Conservation (phyloP, 192 early-diverging fungal species). For the Backusella parvicylindrica region DNA sequence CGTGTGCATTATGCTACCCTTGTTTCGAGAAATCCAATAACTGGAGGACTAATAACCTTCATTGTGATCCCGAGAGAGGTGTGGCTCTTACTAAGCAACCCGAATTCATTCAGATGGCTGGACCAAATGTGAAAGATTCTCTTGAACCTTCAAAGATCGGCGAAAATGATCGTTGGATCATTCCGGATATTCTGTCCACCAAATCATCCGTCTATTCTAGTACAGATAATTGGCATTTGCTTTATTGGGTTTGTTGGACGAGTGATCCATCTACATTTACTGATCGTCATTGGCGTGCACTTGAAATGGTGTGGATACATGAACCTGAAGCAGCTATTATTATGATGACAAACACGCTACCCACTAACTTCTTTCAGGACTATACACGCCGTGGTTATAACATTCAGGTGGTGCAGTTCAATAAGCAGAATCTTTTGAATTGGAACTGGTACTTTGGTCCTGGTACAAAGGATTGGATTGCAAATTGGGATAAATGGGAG, state of each 20-base stretch:
- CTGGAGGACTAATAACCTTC: slow-evolving; percentile 46
- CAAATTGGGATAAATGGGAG: slow-evolving; percentile 52
- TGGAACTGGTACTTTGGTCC: slow-evolving; percentile 56
- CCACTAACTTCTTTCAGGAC: slow-evolving; percentile 45
- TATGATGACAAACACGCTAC: slow-evolving; percentile 48
- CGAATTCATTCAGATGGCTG: slow-evolving; percentile 13
- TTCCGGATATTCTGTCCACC: slow-evolving; percentile 43
- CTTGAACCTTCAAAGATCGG: slow-evolving; percentile 16
- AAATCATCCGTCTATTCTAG: slow-evolving; percentile 51
- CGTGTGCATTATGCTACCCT: slow-evolving; percentile 56
- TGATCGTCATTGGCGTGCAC: slow-evolving; percentile 50
- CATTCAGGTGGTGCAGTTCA: slow-evolving; percentile 52
- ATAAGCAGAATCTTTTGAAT: slow-evolving; percentile 45
- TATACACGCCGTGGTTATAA: slow-evolving; percentile 52
- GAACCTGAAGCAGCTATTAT: slow-evolving; percentile 51
- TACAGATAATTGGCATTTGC: slow-evolving; percentile 50
- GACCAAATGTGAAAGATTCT: slow-evolving; percentile 19
- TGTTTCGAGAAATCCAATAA: slow-evolving; percentile 45
- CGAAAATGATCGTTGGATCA: slow-evolving; percentile 53
- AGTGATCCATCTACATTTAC: slow-evolving; percentile 49
- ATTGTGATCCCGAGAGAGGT: slow-evolving; percentile 48
- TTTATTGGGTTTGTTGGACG: slow-evolving; percentile 60
- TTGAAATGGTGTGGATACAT: slow-evolving; percentile 58
- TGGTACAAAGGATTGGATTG: slow-evolving; percentile 50
- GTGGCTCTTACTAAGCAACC: slow-evolving; percentile 35